Conservation (phyloP, 2,329 filamentous ascomycete species). For the Thermothelomyces thermophilus region DNA sequence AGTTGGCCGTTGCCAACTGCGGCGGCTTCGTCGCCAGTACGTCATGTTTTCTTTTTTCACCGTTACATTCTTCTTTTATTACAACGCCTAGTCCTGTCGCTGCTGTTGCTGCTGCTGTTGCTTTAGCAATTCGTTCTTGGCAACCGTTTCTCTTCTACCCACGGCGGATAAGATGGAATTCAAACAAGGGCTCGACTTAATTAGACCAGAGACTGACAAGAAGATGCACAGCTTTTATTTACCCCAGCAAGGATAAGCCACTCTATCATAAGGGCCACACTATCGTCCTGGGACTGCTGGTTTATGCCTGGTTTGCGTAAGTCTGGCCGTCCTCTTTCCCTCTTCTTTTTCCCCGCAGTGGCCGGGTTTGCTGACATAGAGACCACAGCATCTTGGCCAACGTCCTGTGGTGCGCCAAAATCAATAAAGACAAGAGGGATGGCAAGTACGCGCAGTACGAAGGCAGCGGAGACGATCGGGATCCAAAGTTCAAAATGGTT, state of each 20-base stretch:
- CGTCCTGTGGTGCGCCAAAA: constrained; percentile 55
- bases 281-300: constrained; percentile 52
- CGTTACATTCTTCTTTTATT: no score
- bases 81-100: no score
- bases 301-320: constrained; percentile 58
- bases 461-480: constrained; percentile 55
- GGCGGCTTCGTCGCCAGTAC: constrained; percentile 38
- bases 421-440: constrained; percentile 54
- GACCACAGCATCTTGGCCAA: constrained; percentile 49
- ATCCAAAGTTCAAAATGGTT: constrained; percentile 36
- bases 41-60: neutral
- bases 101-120: constrained; percentile 38
- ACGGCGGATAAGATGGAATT: no score
- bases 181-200: neutral
- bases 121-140: constrained; percentile 28
- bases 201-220: neutral
- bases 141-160: neutral
- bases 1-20: constrained; percentile 60
- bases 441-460: constrained; percentile 54
- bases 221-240: constrained; percentile 45
- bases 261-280: constrained; percentile 56
- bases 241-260: constrained; percentile 50
- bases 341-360: neutral
- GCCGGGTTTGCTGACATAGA: neutral
- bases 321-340: constrained; percentile 22